These are phyloP conservation scores for Filosporella fistucella DNA, from an alignment of 495 filamentous ascomycete genomes.

Conservation along the genomic window DNA sequence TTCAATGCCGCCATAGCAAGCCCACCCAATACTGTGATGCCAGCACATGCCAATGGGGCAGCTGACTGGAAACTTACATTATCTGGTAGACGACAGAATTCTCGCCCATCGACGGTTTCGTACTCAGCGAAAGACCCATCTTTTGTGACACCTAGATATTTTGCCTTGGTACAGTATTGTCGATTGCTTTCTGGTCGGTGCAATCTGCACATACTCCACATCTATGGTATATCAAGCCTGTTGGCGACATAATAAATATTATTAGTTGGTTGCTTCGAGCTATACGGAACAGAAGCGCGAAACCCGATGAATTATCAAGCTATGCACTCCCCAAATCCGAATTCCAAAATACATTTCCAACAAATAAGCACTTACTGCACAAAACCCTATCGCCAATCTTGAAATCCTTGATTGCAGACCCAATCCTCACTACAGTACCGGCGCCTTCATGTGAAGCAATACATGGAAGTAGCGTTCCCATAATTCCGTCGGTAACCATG, in stretches of 20 bases:
- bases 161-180: conserved; percentile 39
- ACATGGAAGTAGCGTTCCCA: conserved; percentile 39
- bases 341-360: too few species aligned
- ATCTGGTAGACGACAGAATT: conserved; percentile 39
- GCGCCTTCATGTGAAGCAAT: conserved; percentile 56
- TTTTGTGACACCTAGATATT: conserved; percentile 36
- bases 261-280: too few species aligned
- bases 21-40: conserved; percentile 47
- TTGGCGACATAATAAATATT: too few species aligned
- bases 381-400: conserved; percentile 42
- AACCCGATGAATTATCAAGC: too few species aligned
- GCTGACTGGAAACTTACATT: conserved; percentile 41
- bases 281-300: too few species aligned
- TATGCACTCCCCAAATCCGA: too few species aligned
- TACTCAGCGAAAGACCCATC: conserved; percentile 53
- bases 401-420: conserved; percentile 38
- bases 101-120: conserved; percentile 40
- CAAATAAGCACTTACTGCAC: too few species aligned
- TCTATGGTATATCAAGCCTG: conserved; percentile 37
- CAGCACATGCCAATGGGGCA: conserved; percentile 54
- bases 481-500: conserved; percentile 42
- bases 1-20: conserved; percentile 39
- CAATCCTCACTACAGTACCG: conserved; percentile 48
- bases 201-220: conserved; percentile 48
- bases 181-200: conserved; percentile 32